phyloP scores from a whole-genome alignment of 306 rosid genomes.

The Dalbergia oliveri region DNA sequence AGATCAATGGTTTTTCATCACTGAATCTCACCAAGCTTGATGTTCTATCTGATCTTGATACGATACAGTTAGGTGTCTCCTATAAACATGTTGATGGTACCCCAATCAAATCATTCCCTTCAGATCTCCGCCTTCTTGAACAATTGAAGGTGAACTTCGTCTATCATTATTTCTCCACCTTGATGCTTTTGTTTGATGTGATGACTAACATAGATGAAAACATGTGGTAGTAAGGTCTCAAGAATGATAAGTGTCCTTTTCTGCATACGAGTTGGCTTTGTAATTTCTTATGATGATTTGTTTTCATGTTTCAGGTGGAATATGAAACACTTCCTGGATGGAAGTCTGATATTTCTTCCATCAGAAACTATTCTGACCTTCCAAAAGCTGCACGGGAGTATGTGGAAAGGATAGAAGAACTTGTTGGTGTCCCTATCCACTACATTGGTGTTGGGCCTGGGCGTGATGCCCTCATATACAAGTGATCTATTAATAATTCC shows the following conservation, averaged over 20 bases:
- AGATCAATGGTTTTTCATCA: constrained; percentile 89
- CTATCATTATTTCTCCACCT: background rate
- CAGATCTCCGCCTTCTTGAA: constrained; percentile 88
- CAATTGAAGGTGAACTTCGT: constrained; percentile 70
- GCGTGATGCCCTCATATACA: constrained; percentile 91
- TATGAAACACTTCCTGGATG: constrained; percentile 89
- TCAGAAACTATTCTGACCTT: constrained; percentile 89
- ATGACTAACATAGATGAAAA: background rate
- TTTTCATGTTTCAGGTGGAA: constrained; percentile 72
- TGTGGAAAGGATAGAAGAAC: constrained; percentile 93
- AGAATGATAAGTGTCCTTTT: background rate
- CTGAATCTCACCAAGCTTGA: constrained; percentile 95
- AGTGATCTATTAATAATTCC: constrained; percentile 46
- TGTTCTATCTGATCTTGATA: constrained; percentile 80
- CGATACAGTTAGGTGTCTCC: constrained; percentile 80
- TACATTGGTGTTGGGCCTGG: constrained; percentile 97
- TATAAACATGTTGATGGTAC: constrained; percentile 76
- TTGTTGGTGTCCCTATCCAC: constrained; percentile 83
- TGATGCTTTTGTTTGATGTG: constrained; percentile 17
- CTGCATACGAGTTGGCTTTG: background rate
- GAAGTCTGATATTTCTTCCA: constrained; percentile 79
- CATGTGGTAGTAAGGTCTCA: constrained; percentile 24
- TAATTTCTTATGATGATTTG: constrained; percentile 30
- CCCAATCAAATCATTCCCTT: constrained; percentile 75
- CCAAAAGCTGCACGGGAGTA: constrained; percentile 80